These are phyloP conservation scores for Byssothecium circinans DNA, from an alignment of 2,329 filamentous ascomycete genomes.

Conservation along the genomic window DNA sequence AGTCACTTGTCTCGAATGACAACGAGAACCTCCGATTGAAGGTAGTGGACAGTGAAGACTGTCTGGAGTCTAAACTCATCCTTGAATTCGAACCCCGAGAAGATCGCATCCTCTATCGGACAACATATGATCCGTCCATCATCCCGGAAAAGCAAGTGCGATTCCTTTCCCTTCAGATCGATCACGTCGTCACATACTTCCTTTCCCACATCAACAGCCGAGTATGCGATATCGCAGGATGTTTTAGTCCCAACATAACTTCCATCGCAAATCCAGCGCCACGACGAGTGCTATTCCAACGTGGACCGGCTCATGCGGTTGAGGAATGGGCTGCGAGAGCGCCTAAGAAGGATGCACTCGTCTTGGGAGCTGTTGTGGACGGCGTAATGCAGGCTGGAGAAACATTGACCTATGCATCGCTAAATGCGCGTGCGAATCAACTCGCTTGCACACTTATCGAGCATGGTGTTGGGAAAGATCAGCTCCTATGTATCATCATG, in stretches of 20 bases:
- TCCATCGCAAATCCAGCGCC: slow-evolving; percentile 49
- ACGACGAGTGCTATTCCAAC: slow-evolving; percentile 14
- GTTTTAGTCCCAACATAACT: slow-evolving; percentile 28
- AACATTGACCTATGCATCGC: slow-evolving; percentile 62
- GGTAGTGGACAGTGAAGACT: slow-evolving; percentile 66
- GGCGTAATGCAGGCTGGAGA: slow-evolving; percentile 38
- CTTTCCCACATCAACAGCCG: slow-evolving; percentile 39
- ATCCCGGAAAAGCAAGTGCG: slow-evolving; percentile 60
- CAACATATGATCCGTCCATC: slow-evolving; percentile 57
- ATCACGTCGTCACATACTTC: slow-evolving; percentile 53
- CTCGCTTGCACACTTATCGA: slow-evolving; percentile 61
- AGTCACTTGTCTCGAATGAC: slow-evolving; percentile 58
- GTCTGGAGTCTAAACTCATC: slow-evolving; percentile 73
- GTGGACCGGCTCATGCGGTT: slow-evolving; percentile 50
- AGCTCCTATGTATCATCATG: slow-evolving; percentile 73
- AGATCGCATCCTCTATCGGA: slow-evolving; percentile 52
- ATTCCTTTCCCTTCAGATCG: slow-evolving; percentile 64
- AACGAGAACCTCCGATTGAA: slow-evolving; percentile 46
- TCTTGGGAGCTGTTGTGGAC: slow-evolving; percentile 59
- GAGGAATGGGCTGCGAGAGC: slow-evolving; percentile 53
- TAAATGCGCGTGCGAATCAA: slow-evolving; percentile 66
- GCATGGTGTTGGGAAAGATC: slow-evolving; percentile 52
- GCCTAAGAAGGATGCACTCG: slow-evolving; percentile 63
- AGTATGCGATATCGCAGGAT: slow-evolving; percentile 29
- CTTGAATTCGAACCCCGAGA: slow-evolving; percentile 71